phyloP scores from a whole-genome alignment of 164 flowering plant species.

The Chimonanthus salicifolius region DNA sequence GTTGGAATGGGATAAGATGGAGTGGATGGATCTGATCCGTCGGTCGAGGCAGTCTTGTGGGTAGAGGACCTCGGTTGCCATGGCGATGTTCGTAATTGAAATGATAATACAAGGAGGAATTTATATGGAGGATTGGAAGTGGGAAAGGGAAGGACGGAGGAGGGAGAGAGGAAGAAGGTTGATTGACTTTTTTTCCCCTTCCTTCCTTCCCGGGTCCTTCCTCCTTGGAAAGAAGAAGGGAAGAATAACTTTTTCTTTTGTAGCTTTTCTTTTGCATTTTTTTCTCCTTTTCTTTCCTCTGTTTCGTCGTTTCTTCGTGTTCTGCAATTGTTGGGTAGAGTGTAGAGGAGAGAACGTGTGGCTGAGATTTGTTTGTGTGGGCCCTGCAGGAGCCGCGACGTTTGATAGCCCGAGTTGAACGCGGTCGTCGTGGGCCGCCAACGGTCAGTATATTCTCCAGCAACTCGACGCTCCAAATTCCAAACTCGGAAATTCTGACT shows the following conservation, averaged over 20 bases:
- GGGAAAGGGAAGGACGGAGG: not conserved
- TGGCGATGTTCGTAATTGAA: not conserved
- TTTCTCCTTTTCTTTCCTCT: not conserved
- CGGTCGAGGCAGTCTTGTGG: constrained; percentile 9
- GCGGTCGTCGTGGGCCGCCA: not conserved
- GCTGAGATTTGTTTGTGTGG: not conserved
- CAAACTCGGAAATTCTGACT: no score
- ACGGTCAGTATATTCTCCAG: no score
- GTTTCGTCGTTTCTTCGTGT: not conserved
- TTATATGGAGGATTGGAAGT: not conserved
- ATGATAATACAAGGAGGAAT: not conserved
- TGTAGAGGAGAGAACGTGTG: not conserved
- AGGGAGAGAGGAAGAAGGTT: not conserved
- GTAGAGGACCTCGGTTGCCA: constrained; percentile 8
- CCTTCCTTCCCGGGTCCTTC: not conserved
- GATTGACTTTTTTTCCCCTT: not conserved
- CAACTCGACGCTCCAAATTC: no score
- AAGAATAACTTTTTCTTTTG: not conserved
- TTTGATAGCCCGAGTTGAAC: not conserved
- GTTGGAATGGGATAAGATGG: not conserved
- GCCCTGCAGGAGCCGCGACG: not conserved
- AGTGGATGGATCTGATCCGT: not conserved
- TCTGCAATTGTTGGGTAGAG: not conserved
- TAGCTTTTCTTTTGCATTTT: not conserved
- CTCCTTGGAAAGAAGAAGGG: not conserved